phyloP scores from a whole-genome alignment of 176 grass and related monocot species.

The Ananas comosus region DNA sequence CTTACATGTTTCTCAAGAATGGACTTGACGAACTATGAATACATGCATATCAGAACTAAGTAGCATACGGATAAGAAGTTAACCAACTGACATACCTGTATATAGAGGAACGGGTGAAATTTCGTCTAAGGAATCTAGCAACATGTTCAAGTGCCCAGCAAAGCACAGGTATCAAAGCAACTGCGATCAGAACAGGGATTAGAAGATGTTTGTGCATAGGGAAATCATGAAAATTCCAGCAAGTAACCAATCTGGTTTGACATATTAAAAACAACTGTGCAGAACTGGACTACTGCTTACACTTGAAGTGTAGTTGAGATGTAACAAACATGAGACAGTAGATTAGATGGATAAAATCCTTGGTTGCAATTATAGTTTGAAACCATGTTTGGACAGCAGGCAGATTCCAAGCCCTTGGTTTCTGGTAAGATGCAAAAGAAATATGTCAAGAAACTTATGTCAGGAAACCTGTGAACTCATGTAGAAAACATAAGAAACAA shows the following conservation, averaged over 20 bases:
- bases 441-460: neutral
- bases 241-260: constrained; percentile 18
- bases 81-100: constrained; percentile 44
- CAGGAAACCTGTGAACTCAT: neutral
- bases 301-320: constrained; percentile 77
- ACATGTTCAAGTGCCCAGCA: constrained; percentile 85
- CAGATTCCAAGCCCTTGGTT: constrained; percentile 68
- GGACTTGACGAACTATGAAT: too few species aligned
- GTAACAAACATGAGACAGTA: constrained; percentile 84
- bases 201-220: constrained; percentile 8
- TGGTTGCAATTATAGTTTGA: constrained; percentile 59
- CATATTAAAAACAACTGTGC: constrained; percentile 19
- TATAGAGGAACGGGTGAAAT: constrained; percentile 66
- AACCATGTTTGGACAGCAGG: constrained; percentile 52
- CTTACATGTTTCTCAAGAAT: too few species aligned
- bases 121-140: constrained; percentile 60
- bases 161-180: constrained; percentile 83
- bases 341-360: constrained; percentile 89
- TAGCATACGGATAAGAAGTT: neutral
- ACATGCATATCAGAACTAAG: neutral
- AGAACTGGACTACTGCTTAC: constrained; percentile 34
- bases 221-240: constrained; percentile 1
- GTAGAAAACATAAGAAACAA: neutral
- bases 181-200: constrained; percentile 38
- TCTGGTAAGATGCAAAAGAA: constrained; percentile 35